These are phyloP conservation scores for Eucalyptus cloeziana DNA, from an alignment of 345 rosid genomes.

Conservation along the genomic window DNA sequence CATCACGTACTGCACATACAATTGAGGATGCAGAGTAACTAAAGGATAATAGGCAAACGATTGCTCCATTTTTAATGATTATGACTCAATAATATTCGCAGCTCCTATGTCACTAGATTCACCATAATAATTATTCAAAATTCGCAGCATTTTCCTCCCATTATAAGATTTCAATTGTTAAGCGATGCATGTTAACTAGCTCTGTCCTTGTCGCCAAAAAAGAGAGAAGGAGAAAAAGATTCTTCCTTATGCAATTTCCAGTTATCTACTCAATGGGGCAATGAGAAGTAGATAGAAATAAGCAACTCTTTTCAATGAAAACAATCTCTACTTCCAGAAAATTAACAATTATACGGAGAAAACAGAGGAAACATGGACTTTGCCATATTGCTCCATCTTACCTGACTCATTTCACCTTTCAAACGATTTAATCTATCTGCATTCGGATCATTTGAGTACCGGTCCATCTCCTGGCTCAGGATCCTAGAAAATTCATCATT, in stretches of 20 bases:
- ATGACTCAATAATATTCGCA: not conserved
- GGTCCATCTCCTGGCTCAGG: constrained; percentile 33
- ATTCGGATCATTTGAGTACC: constrained; percentile 22
- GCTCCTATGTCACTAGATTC: not conserved
- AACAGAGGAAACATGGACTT: not conserved
- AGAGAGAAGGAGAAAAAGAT: not conserved
- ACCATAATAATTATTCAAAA: not conserved
- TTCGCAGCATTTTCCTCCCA: not conserved
- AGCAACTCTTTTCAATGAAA: not conserved
- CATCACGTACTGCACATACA: not conserved
- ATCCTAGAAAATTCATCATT: constrained; percentile 44
- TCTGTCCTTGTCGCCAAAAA: not conserved
- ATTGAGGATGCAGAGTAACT: not conserved
- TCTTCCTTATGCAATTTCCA: not conserved
- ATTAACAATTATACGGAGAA: not conserved
- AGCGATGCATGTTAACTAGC: not conserved
- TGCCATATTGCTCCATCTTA: not conserved
- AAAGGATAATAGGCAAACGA: not conserved
- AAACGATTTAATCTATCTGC: constrained; percentile 32
- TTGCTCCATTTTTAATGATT: not conserved
- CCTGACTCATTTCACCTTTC: constrained; percentile 46
- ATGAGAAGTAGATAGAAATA: not conserved
- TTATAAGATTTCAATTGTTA: not conserved
- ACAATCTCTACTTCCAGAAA: not conserved
- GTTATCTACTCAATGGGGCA: not conserved